These are phyloP conservation scores for Aspergillus bertholletiae DNA, from an alignment of 495 filamentous ascomycete species.

Conservation along the genomic window DNA sequence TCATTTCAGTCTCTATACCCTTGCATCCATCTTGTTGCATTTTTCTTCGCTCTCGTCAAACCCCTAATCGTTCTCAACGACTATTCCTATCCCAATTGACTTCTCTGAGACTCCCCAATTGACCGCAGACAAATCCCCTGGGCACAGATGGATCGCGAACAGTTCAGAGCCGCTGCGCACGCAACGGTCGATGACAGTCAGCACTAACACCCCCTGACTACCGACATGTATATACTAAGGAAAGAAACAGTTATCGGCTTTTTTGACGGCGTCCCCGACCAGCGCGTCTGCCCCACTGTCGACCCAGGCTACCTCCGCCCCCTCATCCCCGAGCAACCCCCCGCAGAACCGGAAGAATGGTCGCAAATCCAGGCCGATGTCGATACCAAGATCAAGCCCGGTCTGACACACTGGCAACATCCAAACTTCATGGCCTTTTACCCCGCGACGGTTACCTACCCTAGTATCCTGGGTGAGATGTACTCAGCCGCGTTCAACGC, in stretches of 20 bases:
- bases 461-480: constrained; percentile 88
- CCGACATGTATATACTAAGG: not conserved
- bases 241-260: constrained; percentile 67
- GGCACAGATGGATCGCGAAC: constrained; percentile 68
- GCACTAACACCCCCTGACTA: constrained; percentile 16
- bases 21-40: no score
- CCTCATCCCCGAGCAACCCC: constrained; percentile 70
- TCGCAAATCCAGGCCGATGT: constrained; percentile 78
- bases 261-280: constrained; percentile 69
- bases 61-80: no score
- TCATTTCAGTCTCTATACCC: constrained; percentile 37
- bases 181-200: constrained; percentile 82
- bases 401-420: constrained; percentile 93
- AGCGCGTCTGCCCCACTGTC: constrained; percentile 72
- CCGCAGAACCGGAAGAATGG: constrained; percentile 74
- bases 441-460: constrained; percentile 77
- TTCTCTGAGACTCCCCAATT: not conserved
- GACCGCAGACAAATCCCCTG: not conserved
- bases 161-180: constrained; percentile 78
- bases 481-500: constrained; percentile 86
- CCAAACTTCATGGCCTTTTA: constrained; percentile 98
- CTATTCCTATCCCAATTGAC: not conserved
- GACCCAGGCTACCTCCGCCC: constrained; percentile 83
- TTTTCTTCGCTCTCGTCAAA: no score
- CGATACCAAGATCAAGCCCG: constrained; percentile 84